Conservation (phyloP, 2,329 filamentous ascomycete species). For the Stromatinia cepivora region DNA sequence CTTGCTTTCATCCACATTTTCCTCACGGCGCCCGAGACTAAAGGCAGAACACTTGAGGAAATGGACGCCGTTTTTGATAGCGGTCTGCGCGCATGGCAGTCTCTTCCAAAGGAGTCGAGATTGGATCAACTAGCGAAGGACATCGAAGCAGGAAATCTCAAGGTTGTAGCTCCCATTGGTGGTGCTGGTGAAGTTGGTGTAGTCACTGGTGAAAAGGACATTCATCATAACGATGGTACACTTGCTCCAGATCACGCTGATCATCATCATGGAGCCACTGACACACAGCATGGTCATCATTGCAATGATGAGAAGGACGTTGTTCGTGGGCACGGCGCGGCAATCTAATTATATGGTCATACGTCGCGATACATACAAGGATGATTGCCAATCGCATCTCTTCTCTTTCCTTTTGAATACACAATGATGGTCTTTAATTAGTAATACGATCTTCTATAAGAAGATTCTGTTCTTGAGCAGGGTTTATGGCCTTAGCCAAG, state of each 20-base stretch:
- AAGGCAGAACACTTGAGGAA: slow-evolving; percentile 74
- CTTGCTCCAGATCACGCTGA: neutral
- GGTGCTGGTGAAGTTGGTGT: neutral
- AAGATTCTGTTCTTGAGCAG: neutral
- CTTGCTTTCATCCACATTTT: slow-evolving; percentile 59
- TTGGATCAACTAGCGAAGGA: slow-evolving; percentile 50
- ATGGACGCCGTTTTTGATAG: slow-evolving; percentile 71
- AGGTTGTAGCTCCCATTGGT: slow-evolving; percentile 30
- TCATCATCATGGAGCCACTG: neutral
- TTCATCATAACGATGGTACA: neutral
- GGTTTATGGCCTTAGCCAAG: neutral
- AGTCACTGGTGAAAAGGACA: neutral
- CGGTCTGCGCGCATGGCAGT: slow-evolving; percentile 59
- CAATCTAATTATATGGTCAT: neutral
- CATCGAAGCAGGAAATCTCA: slow-evolving; percentile 46
- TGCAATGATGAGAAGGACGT: slow-evolving; percentile 12
- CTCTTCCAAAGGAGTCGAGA: slow-evolving; percentile 44
- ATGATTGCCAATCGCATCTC: neutral
- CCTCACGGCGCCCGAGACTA: slow-evolving; percentile 66
- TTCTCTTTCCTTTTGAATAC: neutral
- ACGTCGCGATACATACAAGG: slow-evolving; percentile 1
- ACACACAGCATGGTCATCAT: neutral
- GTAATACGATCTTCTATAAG: slow-evolving; percentile 3
- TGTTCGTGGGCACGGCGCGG: neutral
- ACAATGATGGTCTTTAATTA: neutral